Base-by-base conservation (phyloP, 2,329 filamentous ascomycete species). In the Calonectria leucothoes region DNA sequence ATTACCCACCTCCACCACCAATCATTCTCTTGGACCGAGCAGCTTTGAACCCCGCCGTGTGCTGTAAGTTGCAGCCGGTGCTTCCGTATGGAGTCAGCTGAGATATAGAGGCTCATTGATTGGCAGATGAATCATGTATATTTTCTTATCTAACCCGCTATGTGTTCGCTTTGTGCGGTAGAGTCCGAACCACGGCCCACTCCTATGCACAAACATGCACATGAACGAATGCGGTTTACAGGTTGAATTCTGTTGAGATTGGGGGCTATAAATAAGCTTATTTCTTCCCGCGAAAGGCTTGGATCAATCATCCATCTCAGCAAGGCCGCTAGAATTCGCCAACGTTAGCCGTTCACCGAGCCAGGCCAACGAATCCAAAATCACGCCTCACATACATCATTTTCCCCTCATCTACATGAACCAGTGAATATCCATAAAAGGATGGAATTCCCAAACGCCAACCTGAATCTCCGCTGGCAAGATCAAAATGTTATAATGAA, bases 401-500 rank as follows among this genome's bases (percentile, higher is more conserved):
- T n/a, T 7, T 48, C 42, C 10, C 42, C 4, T 7, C n/a, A 48
- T 20, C n/a, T 10, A 49, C n/a, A 6, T 6, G 12, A 20, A 49
- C n/a, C 45, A 2, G n/a, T n/a, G n/a, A 23, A 6, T 25, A 11
- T 25, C n/a, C 2, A 23, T 49, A 49, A 2, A 20, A 31, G 20
- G 31, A 52, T 52, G 49, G 49, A 52, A 23, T 74, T 74, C n/a
- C 68, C 71, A 17, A 72, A 74, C 15, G 74, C 70, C 33, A 66
- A 76, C 66, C 52, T 76, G 39, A 76, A 74, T 14, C 72, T 76
- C 25, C 66, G 66, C 29, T 76, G 74, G 74, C 61, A 76, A 63
- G 72, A 74, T 25, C 74, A 76, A 27, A 76, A 76, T 17, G 72
- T 76, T 35, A 63, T 76, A 23, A 74, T 72, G 35, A 74, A 76